Conservation (phyloP, 2,329 filamentous ascomycete species). For the Aspergillus awamori region DNA sequence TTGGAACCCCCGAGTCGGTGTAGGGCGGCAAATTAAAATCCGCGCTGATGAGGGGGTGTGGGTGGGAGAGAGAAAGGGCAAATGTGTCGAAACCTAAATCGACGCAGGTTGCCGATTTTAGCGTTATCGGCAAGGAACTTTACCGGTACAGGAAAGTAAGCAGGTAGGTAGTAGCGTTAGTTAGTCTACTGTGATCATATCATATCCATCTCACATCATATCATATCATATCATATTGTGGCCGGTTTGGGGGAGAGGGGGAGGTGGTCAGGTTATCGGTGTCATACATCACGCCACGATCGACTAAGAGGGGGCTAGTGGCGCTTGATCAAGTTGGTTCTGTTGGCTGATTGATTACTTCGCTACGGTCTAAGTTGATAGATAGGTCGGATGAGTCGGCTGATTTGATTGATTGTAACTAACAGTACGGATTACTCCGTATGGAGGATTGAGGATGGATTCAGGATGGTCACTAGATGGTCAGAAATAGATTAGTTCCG, state of each 20-base stretch:
- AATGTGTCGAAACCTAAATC: neutral
- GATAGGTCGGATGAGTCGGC: neutral
- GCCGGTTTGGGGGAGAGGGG: neutral
- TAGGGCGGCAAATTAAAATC: neutral
- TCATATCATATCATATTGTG: neutral
- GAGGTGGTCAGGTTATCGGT: neutral
- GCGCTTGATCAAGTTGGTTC: neutral
- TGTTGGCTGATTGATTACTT: neutral
- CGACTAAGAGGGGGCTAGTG: neutral
- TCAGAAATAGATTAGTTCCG: too few species aligned
- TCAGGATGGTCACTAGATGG: too few species aligned
- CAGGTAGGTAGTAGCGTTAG: too few species aligned
- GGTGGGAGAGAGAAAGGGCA: too few species aligned
- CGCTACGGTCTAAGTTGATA: neutral
- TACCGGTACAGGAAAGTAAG: too few species aligned
- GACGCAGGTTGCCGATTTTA: slow-evolving; percentile 3
- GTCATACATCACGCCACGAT: slow-evolving; percentile 7
- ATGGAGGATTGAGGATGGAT: too few species aligned
- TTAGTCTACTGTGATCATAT: slow-evolving; percentile 10
- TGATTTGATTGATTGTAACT: too few species aligned
- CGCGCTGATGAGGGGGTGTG: neutral
- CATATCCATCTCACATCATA: slow-evolving; percentile 13
- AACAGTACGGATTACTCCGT: too few species aligned
- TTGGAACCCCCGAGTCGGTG: neutral
- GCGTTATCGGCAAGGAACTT: neutral